These are phyloP conservation scores for Fonsecaea pedrosoi DNA, from an alignment of 2,329 filamentous ascomycete genomes.

Conservation along the genomic window DNA sequence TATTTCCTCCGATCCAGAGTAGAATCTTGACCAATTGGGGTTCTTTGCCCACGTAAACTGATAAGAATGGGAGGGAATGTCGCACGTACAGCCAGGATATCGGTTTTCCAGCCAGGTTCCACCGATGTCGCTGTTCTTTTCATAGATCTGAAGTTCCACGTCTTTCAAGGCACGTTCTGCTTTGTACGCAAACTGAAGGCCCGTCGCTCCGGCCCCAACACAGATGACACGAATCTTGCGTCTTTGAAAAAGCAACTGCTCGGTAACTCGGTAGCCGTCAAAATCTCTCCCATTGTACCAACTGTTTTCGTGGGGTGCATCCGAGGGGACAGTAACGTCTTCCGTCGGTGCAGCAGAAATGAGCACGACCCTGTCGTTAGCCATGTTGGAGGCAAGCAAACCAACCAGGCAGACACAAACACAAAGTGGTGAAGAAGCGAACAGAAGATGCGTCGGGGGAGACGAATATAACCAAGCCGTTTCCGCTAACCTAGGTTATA, in stretches of 20 bases:
- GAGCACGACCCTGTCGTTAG: conserved; percentile 24
- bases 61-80: conserved; percentile 60
- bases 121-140: conserved; percentile 43
- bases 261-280: conserved; percentile 32
- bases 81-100: conserved; percentile 44
- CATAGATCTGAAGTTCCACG: conserved; percentile 41
- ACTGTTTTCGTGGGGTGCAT: conserved; percentile 33
- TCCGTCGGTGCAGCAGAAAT: conserved; percentile 31
- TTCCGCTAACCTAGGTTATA: conserved; percentile 8
- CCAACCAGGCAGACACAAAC: not conserved
- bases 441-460: not conserved
- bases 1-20: conserved; percentile 42
- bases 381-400: conserved; percentile 19
- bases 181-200: conserved; percentile 43
- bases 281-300: conserved; percentile 36
- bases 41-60: conserved; percentile 57
- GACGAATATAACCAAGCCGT: not conserved
- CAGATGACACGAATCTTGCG: conserved; percentile 36
- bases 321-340: conserved; percentile 29
- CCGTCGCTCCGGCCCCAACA: conserved; percentile 42
- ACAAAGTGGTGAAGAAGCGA: not conserved
- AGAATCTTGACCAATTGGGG: conserved; percentile 45
- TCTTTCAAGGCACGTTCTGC: conserved; percentile 31
- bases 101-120: conserved; percentile 45
- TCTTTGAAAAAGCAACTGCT: conserved; percentile 27